These are phyloP conservation scores for Discostella pseudostelligera DNA, from an alignment of 108 stramenopile species.

Conservation along the genomic window DNA sequence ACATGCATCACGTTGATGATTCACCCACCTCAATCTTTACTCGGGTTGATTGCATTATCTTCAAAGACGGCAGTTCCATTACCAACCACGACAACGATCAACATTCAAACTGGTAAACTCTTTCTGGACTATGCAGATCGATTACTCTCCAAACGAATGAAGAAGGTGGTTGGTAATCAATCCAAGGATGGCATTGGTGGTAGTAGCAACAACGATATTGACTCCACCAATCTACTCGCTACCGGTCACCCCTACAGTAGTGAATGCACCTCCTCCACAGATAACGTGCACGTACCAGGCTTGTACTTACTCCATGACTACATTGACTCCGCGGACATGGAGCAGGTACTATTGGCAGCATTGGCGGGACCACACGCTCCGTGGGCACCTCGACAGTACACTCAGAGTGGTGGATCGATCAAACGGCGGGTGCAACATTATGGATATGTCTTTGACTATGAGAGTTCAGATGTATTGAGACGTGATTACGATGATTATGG, in stretches of 20 bases:
- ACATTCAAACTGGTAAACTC: conserved; percentile 50
- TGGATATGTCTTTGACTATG: conserved; percentile 92
- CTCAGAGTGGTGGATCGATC: conserved; percentile 60
- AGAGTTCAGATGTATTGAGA: conserved; percentile 81
- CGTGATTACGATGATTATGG: conserved; percentile 30
- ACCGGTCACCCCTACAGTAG: conserved; percentile 62
- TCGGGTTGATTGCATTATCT: not conserved
- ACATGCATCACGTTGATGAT: conserved; percentile 29
- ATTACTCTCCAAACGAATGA: conserved; percentile 38
- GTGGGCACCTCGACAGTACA: conserved; percentile 78
- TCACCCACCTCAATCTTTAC: conserved; percentile 18
- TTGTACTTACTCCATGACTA: conserved; percentile 61
- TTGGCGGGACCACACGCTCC: conserved; percentile 82
- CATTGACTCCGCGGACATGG: conserved; percentile 53
- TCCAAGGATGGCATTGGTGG: conserved; percentile 1
- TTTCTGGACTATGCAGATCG: conserved; percentile 77
- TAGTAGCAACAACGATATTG: no score
- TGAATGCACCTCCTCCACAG: conserved; percentile 83
- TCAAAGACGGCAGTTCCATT: not conserved
- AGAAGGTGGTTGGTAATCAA: conserved; percentile 3
- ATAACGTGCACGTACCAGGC: conserved; percentile 62
- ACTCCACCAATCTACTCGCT: conserved; percentile 1
- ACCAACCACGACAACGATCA: not conserved
- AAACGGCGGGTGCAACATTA: conserved; percentile 85
- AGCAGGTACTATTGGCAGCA: conserved; percentile 69